phyloP scores from a whole-genome alignment of 1,284 basidiomycete genomes.

The Xerocomus cyaneibrunnescens region DNA sequence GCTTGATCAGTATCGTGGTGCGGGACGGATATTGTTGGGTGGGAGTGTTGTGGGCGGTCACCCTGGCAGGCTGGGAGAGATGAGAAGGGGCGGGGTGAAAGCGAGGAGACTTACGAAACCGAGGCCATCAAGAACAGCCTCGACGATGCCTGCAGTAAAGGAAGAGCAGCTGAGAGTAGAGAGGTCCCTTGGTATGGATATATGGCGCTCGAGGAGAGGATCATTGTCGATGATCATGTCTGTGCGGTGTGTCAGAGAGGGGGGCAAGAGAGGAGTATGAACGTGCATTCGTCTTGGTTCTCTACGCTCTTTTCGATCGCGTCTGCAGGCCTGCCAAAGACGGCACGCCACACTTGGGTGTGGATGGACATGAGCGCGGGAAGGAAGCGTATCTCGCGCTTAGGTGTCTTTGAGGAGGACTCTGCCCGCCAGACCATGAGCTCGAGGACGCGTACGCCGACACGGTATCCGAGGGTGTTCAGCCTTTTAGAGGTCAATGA shows the following conservation, averaged over 20 bases:
- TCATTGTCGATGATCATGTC: conserved; percentile 99
- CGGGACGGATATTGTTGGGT: conserved; percentile 79
- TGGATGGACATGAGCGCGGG: conserved; percentile 90
- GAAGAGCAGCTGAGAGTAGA: conserved; percentile 94
- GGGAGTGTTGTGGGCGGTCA: conserved; percentile 94
- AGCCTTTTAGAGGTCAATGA: conserved; percentile 50
- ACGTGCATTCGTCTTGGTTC: conserved; percentile 91
- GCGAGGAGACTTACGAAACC: conserved; percentile 75
- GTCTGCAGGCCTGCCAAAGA: conserved; percentile 93
- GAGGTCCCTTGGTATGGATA: conserved; percentile 95
- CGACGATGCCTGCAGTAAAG: conserved; percentile 95
- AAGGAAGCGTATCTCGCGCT: conserved; percentile 85
- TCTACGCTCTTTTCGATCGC: conserved; percentile 95
- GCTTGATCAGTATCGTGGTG: conserved; percentile 92
- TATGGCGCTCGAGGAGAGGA: conserved; percentile 86
- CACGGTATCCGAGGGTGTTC: conserved; percentile 87
- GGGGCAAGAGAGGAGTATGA: not conserved
- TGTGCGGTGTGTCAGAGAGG: conserved; percentile 34
- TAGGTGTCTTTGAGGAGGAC: conserved; percentile 73
- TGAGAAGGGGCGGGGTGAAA: conserved; percentile 9
- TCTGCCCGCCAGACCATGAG: conserved; percentile 74
- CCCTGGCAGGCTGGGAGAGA: conserved; percentile 79
- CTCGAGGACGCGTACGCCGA: conserved; percentile 81
- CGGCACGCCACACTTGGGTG: conserved; percentile 91
- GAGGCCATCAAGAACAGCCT: conserved; percentile 94